Evolutionary conservation across 2,329 filamentous ascomycete species (phyloP).

Genomic region (Catunica adiposa): DNA sequence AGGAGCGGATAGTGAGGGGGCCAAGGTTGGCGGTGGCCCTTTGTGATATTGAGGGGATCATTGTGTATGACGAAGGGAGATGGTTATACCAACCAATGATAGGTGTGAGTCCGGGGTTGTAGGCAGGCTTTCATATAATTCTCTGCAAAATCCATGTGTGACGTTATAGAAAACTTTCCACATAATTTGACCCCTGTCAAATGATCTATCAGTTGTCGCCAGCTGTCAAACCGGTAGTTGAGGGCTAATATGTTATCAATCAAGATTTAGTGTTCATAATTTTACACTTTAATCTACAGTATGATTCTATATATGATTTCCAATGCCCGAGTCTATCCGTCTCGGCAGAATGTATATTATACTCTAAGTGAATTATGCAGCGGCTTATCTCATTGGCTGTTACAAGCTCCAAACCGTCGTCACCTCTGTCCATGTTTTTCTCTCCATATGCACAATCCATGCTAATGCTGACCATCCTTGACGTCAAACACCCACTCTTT

Average conservation of each 20-base stretch:
- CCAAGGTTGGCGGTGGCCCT: neutral
- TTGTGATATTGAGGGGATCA: slow-evolving; percentile 4
- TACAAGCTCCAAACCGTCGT: too few species aligned
- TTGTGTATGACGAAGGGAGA: neutral
- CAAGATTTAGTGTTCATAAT: too few species aligned
- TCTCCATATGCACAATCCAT: too few species aligned
- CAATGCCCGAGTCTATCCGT: neutral
- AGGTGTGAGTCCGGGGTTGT: neutral
- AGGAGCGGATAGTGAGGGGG: neutral
- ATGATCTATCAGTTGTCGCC: neutral
- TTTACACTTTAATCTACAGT: too few species aligned
- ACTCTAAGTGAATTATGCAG: too few species aligned
- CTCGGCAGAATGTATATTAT: neutral
- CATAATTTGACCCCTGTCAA: neutral
- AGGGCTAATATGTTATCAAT: too few species aligned
- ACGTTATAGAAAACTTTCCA: slow-evolving; percentile 10
- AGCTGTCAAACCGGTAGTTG: too few species aligned
- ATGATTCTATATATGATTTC: neutral
- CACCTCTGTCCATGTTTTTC: too few species aligned
- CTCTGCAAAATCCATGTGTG: neutral
- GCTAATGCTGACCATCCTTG: too few species aligned
- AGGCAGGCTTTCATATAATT: neutral
- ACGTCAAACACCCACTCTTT: too few species aligned
- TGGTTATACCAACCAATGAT: neutral
- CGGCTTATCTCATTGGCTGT: too few species aligned